A percentile compares a stretch with the other conserved stretches of the same genome.
These are phyloP conservation scores for Basipetospora sp. DNA, from an alignment of 2,329 filamentous ascomycete genomes.

Conservation along the genomic window DNA sequence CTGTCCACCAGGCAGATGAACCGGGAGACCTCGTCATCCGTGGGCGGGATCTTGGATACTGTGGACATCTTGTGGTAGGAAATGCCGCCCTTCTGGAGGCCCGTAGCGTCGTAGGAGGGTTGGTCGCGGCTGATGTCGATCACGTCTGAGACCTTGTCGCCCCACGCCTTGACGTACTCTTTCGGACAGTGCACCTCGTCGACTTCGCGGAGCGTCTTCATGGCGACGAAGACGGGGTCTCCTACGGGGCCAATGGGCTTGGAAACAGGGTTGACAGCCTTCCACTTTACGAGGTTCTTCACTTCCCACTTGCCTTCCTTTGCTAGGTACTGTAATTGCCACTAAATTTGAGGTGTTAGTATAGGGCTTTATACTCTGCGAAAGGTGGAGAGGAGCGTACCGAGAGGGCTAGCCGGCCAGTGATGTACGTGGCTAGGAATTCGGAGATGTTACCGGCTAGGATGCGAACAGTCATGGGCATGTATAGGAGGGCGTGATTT, in stretches of 20 bases:
- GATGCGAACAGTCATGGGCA: conserved; percentile 57
- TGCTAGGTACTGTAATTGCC: conserved; percentile 81
- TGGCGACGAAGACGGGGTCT: conserved; percentile 59
- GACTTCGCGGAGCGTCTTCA: conserved; percentile 85
- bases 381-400: not conserved
- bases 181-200: conserved; percentile 69
- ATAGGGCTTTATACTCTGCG: not conserved
- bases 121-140: conserved; percentile 85
- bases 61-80: conserved; percentile 79
- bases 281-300: conserved; percentile 89
- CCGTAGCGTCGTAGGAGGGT: conserved; percentile 71
- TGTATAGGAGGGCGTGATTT: conserved; percentile 73
- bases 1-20: conserved; percentile 45
- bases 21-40: conserved; percentile 33
- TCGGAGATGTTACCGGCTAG: conserved; percentile 70
- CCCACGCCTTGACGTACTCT: conserved; percentile 55
- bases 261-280: conserved; percentile 63
- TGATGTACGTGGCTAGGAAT: conserved; percentile 63
- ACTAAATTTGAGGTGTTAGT: conserved; percentile 53
- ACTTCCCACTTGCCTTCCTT: conserved; percentile 95
- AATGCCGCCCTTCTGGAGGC: conserved; percentile 50
- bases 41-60: conserved; percentile 77
- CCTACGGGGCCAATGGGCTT: conserved; percentile 46
- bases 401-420: conserved; percentile 36
- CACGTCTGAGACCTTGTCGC: conserved; percentile 53